Conservation (phyloP, 106 monocot species). For the Allium cepa region DNA sequence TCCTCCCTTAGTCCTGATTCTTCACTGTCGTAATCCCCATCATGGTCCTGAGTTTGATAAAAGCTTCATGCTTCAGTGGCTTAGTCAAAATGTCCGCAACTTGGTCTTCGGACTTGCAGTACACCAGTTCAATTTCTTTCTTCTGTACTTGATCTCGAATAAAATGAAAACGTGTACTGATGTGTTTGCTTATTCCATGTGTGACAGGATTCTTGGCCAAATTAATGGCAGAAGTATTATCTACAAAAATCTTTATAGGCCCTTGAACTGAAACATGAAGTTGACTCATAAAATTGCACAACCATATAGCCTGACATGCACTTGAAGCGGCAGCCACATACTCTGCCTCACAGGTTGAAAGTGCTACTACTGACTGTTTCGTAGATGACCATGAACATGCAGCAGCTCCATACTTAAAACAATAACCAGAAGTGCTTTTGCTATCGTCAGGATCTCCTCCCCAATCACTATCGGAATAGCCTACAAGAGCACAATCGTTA, state of each 20-base stretch:
- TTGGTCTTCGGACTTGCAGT: not conserved
- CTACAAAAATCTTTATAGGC: slow-evolving; percentile 1
- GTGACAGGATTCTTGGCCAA: slow-evolving; percentile 1
- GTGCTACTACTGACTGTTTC: not conserved
- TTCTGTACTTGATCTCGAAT: not conserved
- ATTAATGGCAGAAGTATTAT: slow-evolving; percentile 8
- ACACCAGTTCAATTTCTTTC: not conserved
- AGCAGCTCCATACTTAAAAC: not conserved
- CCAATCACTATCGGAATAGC: not conserved
- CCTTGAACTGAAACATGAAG: not conserved
- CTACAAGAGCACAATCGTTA: not conserved
- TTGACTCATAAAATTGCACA: not conserved
- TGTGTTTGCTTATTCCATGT: slow-evolving; percentile 8
- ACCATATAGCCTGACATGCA: slow-evolving; percentile 4
- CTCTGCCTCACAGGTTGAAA: not conserved
- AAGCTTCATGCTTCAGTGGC: not conserved
- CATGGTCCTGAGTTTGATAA: not conserved
- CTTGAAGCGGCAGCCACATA: not conserved
- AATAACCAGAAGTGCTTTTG: slow-evolving; percentile 1
- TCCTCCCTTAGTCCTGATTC: not conserved
- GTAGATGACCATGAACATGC: not conserved
- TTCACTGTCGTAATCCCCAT: not conserved
- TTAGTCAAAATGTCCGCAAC: not conserved
- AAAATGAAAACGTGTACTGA: not conserved
- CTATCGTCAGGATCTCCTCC: not conserved